Percentiles rank a stretch among this genome's conserved stretches.
Conservation (phyloP, 164 flowering plant genomes). For the Warburgia ugandensis region DNA sequence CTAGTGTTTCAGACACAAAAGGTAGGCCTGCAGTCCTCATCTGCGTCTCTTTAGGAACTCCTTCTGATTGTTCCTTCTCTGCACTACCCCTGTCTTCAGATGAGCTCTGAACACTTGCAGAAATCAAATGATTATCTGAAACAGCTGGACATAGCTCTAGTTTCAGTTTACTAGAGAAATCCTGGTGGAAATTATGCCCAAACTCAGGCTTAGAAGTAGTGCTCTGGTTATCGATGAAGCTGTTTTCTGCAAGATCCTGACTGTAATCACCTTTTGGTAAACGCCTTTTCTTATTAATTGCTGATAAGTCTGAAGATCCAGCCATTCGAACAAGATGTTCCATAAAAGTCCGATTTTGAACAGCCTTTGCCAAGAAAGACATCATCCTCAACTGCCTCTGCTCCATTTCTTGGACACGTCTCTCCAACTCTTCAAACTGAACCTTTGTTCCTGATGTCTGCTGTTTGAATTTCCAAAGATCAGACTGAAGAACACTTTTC, state of each 20-base stretch:
- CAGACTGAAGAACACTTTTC: slow-evolving; percentile 45
- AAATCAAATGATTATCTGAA: slow-evolving; percentile 64
- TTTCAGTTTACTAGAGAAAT: slow-evolving; percentile 58
- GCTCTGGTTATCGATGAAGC: slow-evolving; percentile 42
- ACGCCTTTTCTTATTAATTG: slow-evolving; percentile 71
- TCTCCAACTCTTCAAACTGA: slow-evolving; percentile 52
- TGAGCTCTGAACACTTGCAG: slow-evolving; percentile 71
- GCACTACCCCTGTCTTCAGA: slow-evolving; percentile 57
- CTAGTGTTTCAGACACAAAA: slow-evolving; percentile 45
- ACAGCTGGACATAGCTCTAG: slow-evolving; percentile 78
- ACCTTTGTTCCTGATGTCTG: slow-evolving; percentile 41
- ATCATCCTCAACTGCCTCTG: slow-evolving; percentile 59
- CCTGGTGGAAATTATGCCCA: slow-evolving; percentile 47
- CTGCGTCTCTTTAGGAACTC: slow-evolving; percentile 30
- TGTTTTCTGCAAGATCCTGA: slow-evolving; percentile 39
- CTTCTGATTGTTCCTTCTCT: slow-evolving; percentile 31
- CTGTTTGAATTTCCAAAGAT: slow-evolving; percentile 37
- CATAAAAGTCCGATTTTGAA: slow-evolving; percentile 54
- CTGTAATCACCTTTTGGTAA: slow-evolving; percentile 39
- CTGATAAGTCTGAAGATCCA: slow-evolving; percentile 54
- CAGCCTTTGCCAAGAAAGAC: slow-evolving; percentile 44
- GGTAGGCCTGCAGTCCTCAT: slow-evolving; percentile 19
- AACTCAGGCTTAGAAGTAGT: slow-evolving; percentile 35
- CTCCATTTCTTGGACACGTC: slow-evolving; percentile 48
- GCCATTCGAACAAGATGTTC: slow-evolving; percentile 52